Conservation (phyloP, 2,329 filamentous ascomycete species). For the Colletotrichum musicola region DNA sequence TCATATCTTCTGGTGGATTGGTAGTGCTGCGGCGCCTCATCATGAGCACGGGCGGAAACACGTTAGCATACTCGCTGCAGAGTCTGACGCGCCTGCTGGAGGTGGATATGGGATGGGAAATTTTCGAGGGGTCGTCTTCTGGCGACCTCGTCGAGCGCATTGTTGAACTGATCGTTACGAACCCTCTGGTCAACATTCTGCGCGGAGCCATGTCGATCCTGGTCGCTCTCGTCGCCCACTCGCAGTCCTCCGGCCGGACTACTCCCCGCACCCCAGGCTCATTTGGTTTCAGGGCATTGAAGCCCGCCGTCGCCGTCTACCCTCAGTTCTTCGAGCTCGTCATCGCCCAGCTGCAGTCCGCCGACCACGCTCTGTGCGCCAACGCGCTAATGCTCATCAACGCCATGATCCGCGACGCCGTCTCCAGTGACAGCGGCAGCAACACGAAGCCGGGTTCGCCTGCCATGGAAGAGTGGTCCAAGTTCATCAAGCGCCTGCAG, state of each 20-base stretch:
- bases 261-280: conserved; percentile 63
- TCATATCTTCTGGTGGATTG: conserved; percentile 90
- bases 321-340: conserved; percentile 96
- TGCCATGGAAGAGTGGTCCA: conserved; percentile 84
- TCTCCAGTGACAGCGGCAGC: conserved; percentile 76
- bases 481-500: conserved; percentile 93
- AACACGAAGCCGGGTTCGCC: conserved; percentile 46
- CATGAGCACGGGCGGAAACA: conserved; percentile 89
- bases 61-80: conserved; percentile 93
- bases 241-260: conserved; percentile 67
- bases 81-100: conserved; percentile 89
- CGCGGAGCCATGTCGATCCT: conserved; percentile 97
- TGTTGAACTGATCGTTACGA: conserved; percentile 92
- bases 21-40: conserved; percentile 85
- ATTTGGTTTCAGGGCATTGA: conserved; percentile 91
- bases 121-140: conserved; percentile 73
- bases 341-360: conserved; percentile 90
- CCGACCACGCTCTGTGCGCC: conserved; percentile 94
- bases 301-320: conserved; percentile 90
- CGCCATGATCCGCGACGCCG: conserved; percentile 90
- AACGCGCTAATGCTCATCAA: conserved; percentile 97
- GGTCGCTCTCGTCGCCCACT: conserved; percentile 91
- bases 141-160: conserved; percentile 80
- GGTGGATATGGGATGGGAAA: conserved; percentile 98
- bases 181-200: conserved; percentile 96